Conservation (phyloP, 257 asterid genomes). For the Solanum chmielewskii region DNA sequence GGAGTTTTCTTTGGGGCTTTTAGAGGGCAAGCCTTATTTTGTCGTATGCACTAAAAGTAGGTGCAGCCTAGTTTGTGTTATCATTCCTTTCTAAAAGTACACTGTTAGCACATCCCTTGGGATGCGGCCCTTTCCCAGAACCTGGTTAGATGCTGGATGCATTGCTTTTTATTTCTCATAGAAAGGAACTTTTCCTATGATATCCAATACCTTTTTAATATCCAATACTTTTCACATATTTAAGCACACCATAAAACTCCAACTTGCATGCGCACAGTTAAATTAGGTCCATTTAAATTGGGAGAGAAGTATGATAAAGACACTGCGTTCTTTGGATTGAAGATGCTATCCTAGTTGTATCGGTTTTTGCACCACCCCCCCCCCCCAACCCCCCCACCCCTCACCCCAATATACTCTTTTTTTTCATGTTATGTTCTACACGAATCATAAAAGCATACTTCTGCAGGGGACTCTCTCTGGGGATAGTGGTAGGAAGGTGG, state of each 20-base stretch:
- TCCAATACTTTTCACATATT: background rate
- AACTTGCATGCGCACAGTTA: background rate
- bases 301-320: background rate
- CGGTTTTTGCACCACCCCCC: background rate
- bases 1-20: background rate
- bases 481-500: constrained; percentile 7
- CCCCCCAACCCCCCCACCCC: background rate
- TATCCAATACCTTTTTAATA: background rate
- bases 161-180: background rate
- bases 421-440: background rate
- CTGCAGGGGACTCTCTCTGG: constrained; percentile 26
- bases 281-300: background rate
- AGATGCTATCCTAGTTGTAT: background rate
- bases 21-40: background rate
- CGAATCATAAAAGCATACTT: background rate
- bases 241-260: background rate
- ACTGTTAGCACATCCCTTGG: background rate
- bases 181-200: background rate
- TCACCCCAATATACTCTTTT: background rate
- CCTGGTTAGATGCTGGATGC: background rate
- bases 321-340: background rate
- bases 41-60: background rate
- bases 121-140: background rate
- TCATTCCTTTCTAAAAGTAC: background rate
- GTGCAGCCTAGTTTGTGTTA: background rate